Conservation (phyloP, 768 basidiomycete genomes). For the Gymnopilus junonius region DNA sequence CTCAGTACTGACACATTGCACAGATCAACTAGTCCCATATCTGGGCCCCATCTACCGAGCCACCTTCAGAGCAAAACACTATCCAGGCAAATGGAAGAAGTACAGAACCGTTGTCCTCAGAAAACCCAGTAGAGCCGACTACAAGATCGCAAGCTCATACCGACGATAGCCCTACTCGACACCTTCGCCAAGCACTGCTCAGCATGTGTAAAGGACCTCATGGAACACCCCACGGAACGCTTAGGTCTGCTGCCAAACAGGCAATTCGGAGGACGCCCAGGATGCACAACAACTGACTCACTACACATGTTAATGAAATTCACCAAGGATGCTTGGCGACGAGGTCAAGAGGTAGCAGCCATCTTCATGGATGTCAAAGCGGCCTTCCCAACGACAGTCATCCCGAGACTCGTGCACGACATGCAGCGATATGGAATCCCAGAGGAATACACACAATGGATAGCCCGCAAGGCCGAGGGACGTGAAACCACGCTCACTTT, state of each 20-base stretch:
- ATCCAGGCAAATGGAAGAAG: slow-evolving; percentile 16
- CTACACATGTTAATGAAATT: slow-evolving; percentile 34
- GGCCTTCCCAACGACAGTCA: slow-evolving; percentile 45
- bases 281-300: slow-evolving; percentile 40
- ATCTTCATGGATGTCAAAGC: slow-evolving; percentile 49
- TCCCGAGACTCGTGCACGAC: slow-evolving; percentile 33
- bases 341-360: slow-evolving; percentile 32
- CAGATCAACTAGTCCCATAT: background rate
- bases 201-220: slow-evolving; percentile 4
- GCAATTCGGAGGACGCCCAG: slow-evolving; percentile 45
- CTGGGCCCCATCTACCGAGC: background rate
- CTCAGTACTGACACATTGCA: background rate
- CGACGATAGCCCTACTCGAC: slow-evolving; percentile 38
- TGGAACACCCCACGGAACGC: slow-evolving; percentile 31
- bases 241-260: slow-evolving; percentile 32
- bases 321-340: slow-evolving; percentile 42
- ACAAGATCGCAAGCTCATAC: slow-evolving; percentile 36
- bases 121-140: slow-evolving; percentile 40
- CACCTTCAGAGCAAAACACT: background rate
- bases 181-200: slow-evolving; percentile 33
- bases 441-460: slow-evolving; percentile 19
- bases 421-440: slow-evolving; percentile 32
- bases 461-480: slow-evolving; percentile 18
- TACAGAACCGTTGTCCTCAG: slow-evolving; percentile 32
- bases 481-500: slow-evolving; percentile 19